Conservation (phyloP, 2,329 filamentous ascomycete species). For the Bisporella sp. region DNA sequence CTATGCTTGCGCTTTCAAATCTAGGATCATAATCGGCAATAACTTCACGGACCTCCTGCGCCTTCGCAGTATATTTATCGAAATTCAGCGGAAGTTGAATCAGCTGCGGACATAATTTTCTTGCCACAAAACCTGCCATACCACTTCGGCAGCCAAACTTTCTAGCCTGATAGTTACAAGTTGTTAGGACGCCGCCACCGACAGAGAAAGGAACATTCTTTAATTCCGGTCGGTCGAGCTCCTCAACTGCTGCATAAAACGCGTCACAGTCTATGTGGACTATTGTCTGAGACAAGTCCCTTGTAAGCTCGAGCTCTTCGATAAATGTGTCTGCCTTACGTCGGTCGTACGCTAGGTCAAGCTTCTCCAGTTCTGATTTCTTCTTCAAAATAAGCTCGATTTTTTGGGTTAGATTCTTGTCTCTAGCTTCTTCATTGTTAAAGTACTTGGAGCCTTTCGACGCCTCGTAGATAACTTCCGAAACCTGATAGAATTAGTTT, state of each 20-base stretch:
- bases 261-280: constrained; percentile 96
- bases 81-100: constrained; percentile 81
- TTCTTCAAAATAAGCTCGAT: constrained; percentile 72
- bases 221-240: constrained; percentile 74
- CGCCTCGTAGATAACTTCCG: constrained; percentile 93
- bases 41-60: constrained; percentile 76
- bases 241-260: constrained; percentile 94
- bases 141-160: constrained; percentile 87
- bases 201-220: constrained; percentile 87
- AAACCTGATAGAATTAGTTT: constrained; percentile 49
- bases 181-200: constrained; percentile 59
- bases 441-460: constrained; percentile 97
- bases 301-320: constrained; percentile 65
- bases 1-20: constrained; percentile 90
- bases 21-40: constrained; percentile 81
- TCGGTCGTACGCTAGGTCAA: constrained; percentile 66
- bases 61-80: constrained; percentile 85
- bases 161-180: constrained; percentile 80
- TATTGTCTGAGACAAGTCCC: constrained; percentile 78
- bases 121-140: constrained; percentile 94
- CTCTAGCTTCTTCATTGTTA: constrained; percentile 77
- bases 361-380: constrained; percentile 67
- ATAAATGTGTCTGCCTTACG: constrained; percentile 77
- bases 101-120: constrained; percentile 84
- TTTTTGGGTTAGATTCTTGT: constrained; percentile 77